Base-by-base conservation (phyloP, 2,329 filamentous ascomycete species). In the Scleromitrula shiraiana region DNA sequence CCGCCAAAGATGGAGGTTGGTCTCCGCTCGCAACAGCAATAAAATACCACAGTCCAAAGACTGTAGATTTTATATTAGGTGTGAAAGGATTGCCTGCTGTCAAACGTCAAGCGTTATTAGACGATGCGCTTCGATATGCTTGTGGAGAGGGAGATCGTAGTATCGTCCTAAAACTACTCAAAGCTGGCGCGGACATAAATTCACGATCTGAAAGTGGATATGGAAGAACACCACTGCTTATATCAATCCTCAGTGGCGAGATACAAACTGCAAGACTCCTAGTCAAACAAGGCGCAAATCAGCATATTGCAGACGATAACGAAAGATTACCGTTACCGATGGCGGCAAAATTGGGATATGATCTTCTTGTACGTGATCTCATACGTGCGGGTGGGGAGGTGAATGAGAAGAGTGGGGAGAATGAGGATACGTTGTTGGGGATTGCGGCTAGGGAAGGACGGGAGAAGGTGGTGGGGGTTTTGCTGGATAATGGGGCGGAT, bases 371-470 rank as follows among this genome's bases (percentile, higher is more conserved):
- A 9, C 27, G 43, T 14, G 52, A 52, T 36, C 29, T 56, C 6
- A 37, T 57, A 2, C 24, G 33, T 9, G 44, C 40, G 14, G 51
- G 53, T 5, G 53, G 47, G 12, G 46, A 55, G 19, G n/a, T 35
- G 7, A 41, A 56, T 36, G 14, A 47, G 40, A 50, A 46, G 33
- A 45, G 32, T 40, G 51, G 55, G 2, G 41, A 49, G 19, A 49
- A 56, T 40, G 48, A 45, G 37, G 51, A 55, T 29, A 54, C 51
- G 15, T 26, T 50, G 5, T 38, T 57, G 14, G 50, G 51, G 1
- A 8, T 51, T 7, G 51, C 51, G 2, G 37, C 49, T 9, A 29
- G 15, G 20, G 39, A 50, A 22, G 46, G 49, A 17, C 36, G 51
- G 23, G 26, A 52, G 32, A 49, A 52, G 35, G 49, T 46, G 30